phyloP scores from a whole-genome alignment of 192 early-diverging fungal genomes.

The Backusella liffmaniae region DNA sequence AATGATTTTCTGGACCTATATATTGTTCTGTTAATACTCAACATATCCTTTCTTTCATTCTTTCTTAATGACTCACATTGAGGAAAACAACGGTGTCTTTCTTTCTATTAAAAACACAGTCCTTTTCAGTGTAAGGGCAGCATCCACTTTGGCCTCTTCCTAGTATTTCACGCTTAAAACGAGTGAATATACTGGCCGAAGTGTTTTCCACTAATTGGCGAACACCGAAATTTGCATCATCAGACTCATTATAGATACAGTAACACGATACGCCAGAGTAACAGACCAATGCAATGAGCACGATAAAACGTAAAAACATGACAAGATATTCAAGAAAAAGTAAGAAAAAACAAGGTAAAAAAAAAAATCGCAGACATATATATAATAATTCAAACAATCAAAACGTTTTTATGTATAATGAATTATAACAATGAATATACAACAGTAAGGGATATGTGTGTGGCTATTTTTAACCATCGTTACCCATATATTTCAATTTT shows the following conservation, averaged over 20 bases:
- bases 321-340: neutral
- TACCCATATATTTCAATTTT: constrained; percentile 19
- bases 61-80: neutral
- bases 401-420: neutral
- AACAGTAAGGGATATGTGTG: neutral
- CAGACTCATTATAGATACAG: neutral
- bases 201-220: neutral
- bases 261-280: neutral
- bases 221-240: neutral
- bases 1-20: neutral
- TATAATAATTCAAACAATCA: neutral
- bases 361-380: neutral
- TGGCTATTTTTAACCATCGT: neutral
- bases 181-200: neutral
- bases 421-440: neutral
- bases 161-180: neutral
- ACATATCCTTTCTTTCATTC: neutral
- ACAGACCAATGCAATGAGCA: neutral
- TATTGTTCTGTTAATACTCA: neutral
- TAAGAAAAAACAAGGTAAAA: neutral
- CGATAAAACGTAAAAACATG: neutral
- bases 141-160: neutral
- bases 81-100: neutral
- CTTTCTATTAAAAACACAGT: neutral
- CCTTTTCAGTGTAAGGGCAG: neutral